Base-by-base conservation (phyloP, 1,284 basidiomycete genomes). In the Ganoderma boninense region DNA sequence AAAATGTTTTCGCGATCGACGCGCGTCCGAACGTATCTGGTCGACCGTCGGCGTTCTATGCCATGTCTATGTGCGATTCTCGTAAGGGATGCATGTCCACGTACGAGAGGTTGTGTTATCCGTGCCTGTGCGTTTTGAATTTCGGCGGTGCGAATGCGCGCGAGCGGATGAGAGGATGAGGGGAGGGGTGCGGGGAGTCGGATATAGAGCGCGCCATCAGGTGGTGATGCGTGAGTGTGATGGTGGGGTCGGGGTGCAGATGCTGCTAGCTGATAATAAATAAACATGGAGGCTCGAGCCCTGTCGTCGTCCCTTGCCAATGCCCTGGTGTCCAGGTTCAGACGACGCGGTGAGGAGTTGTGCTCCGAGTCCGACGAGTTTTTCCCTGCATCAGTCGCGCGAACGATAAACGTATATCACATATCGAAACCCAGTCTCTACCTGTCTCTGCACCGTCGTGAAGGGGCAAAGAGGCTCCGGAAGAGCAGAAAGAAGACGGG, bases 151-250 rank as follows among this genome's bases (percentile, higher is more conserved):
- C 38, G 38, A 38, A 49, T 49, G 46, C 46, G 20, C n/a, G 18
- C 14, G 35, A 60, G 29, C 2, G 29, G 29, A 32, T 4, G 29
- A 32, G 29, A 32, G 40, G 57, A 10, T 38, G 35, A 0, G 16
- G 29, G 29, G 4, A 11, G 2, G 57, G 20, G 32, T n/a, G 57
- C 16, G 57, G 57, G 32, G 57, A 32, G 54, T 23, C 57, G 57
- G 57, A 59, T 13, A 59, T 59, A 59, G 57, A 60, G 57, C 20
- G 57, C 20, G 57, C 57, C 57, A 40, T 60, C 32, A 60, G 35
- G 57, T 23, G 35, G 57, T 18, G 29, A 14, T 56, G 26, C 8
- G 6, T n/a, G 57, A 8, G 4, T 4, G 29, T 32, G 29, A 32
- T 32, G 29, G 29, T 4, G 23, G 20, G 35, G 18, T 20, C 20